These are phyloP conservation scores for Coemansia pectinata DNA, from an alignment of 192 early-diverging fungal genomes.

Conservation along the genomic window DNA sequence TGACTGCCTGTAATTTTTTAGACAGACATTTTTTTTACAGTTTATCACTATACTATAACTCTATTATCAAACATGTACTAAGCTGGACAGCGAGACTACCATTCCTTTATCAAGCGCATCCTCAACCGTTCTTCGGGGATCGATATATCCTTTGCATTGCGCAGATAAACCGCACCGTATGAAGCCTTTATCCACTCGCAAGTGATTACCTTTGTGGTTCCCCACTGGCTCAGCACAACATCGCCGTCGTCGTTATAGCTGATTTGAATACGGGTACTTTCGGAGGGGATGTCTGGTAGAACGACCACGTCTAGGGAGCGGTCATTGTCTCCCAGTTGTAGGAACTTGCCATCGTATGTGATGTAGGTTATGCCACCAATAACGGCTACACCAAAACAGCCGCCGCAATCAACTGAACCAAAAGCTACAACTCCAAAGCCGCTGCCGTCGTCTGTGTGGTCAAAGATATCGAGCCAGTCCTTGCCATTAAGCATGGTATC, in stretches of 20 bases:
- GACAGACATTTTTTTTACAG: neutral
- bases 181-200: conserved; percentile 3
- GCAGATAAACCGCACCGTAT: neutral
- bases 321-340: neutral
- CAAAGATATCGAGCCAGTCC: neutral
- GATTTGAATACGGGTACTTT: neutral
- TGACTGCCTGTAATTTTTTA: conserved; percentile 15
- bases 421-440: neutral
- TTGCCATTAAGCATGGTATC: neutral
- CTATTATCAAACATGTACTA: neutral
- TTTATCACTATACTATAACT: neutral
- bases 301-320: neutral
- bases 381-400: neutral
- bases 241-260: neutral
- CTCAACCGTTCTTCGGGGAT: neutral
- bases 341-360: neutral
- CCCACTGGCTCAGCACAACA: neutral
- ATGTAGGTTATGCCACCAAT: neutral
- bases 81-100: neutral
- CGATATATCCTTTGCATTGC: neutral
- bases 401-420: neutral
- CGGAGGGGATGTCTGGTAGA: neutral
- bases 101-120: neutral
- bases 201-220: neutral
- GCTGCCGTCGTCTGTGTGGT: neutral